Percentiles rank a stretch among this genome's conserved stretches.
Conservation (phyloP, 73 alveolate genomes). For the Paraurostyla sp. region DNA sequence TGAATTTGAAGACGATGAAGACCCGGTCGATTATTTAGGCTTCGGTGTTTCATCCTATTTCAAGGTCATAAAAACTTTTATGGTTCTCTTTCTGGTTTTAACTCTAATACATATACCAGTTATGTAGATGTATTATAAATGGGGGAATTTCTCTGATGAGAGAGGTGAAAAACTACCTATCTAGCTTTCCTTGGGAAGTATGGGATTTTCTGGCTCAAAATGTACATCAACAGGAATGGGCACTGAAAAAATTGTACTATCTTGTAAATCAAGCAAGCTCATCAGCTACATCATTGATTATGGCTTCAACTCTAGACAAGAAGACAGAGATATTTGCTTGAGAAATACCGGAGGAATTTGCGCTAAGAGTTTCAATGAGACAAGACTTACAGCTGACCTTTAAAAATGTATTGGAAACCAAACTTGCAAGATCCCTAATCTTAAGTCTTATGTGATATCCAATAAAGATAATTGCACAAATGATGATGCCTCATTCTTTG, state of each 20-base stretch:
- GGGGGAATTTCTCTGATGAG: not conserved
- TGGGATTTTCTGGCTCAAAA: constrained; percentile 61
- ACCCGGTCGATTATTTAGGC: constrained; percentile 60
- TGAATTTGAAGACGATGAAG: constrained; percentile 39
- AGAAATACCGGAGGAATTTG: not conserved
- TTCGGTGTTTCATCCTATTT: constrained; percentile 71
- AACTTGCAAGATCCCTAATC: constrained; percentile 23
- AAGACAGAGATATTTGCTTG: constrained; percentile 28
- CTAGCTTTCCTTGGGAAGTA: constrained; percentile 55
- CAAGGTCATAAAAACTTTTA: constrained; percentile 37
- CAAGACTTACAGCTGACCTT: not conserved
- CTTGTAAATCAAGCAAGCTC: constrained; percentile 50
- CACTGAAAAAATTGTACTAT: constrained; percentile 30
- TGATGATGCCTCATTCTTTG: constrained; percentile 49
- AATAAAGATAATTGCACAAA: not conserved
- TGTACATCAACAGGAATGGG: constrained; percentile 62
- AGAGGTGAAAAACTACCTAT: not conserved
- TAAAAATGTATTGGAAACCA: constrained; percentile 3
- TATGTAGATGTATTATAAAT: constrained; percentile 24
- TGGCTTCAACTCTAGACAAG: constrained; percentile 15
- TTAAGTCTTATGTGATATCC: not conserved
- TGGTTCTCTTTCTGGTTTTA: constrained; percentile 40
- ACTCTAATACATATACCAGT: constrained; percentile 58
- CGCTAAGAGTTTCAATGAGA: not conserved
- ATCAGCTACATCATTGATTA: constrained; percentile 14